Evolutionary conservation across 139 green algal genomes (phyloP), one percentile per base, ranked within the genome.

Genomic region (Edaphochlamys debaryana): DNA sequence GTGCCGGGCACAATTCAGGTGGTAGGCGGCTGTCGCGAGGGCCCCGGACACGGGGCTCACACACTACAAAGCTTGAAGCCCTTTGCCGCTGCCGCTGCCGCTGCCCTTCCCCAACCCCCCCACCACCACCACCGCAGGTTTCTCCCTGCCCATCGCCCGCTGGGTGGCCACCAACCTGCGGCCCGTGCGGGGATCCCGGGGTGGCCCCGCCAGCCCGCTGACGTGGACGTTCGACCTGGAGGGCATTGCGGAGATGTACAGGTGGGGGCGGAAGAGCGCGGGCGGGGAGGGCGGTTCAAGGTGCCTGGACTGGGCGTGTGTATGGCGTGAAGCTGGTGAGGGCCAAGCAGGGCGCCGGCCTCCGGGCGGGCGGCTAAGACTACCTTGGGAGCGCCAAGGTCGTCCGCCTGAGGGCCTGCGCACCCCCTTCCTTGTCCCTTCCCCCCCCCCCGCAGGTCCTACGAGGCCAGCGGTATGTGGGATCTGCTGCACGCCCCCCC

Each of bases 141-240:
- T 96, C 86, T 72, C 78, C 32, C 20, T n/a, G 29, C 52, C 50
- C 27, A 82, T 96, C 1, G 88, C 94, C 3, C 78, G 79, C 25
- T 98, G 95, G 95, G 89, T 93, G n/a, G 92, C 92, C 27, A 98
- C 95, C 79, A 99, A 98, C 87, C 88, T 99, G 74, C 78, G 85
- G 42, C 92, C 91, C 15, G 32, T 13, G 9, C 45, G 45, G n/a
- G n/a, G n/a, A n/a, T 54, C 45, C 13, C 45, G 45, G 45, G 45
- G 45, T 29, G 56, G 56, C 23, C 25, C 36, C 67, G 37, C 30
- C 42, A 63, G 87, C 37, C 42, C 73, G 32, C 84, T 95, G 41
- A 64, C 41, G 25, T 99, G 96, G 96, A 85, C 42, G 0, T 98
- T 99, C 79, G 94, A 99, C 89, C 87, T 99, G 38, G 86, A 90